Percentiles rank a stretch among this genome's conserved stretches.
Conservation (phyloP, 495 filamentous ascomycete genomes). For the Bacidia gigantensis region DNA sequence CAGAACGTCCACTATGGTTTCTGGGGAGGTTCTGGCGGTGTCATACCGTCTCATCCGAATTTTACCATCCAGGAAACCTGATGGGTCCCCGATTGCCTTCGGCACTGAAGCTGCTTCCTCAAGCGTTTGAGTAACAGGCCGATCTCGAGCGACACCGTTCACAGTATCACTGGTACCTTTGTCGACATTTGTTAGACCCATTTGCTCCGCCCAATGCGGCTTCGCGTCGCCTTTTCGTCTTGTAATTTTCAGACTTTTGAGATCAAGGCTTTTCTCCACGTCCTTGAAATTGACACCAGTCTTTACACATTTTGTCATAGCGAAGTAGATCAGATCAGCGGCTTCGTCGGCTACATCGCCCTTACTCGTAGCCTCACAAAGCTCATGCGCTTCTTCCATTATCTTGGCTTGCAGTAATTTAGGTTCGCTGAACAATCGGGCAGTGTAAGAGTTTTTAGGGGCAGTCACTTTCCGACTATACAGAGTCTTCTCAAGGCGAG, state of each 20-base stretch:
- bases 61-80: constrained; percentile 41
- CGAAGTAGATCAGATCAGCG: constrained; percentile 91
- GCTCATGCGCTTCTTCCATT: constrained; percentile 92
- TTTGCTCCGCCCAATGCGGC: constrained; percentile 71
- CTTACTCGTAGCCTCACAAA: constrained; percentile 71
- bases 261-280: constrained; percentile 81
- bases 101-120: constrained; percentile 30
- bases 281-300: constrained; percentile 75
- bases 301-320: constrained; percentile 71
- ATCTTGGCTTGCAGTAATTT: constrained; percentile 88
- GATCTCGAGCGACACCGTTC: constrained; percentile 8
- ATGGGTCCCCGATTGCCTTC: constrained; percentile 25
- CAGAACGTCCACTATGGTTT: constrained; percentile 55
- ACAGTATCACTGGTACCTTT: constrained; percentile 5
- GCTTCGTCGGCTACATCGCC: constrained; percentile 86
- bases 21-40: constrained; percentile 41
- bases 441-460: constrained; percentile 83
- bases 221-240: constrained; percentile 87
- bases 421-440: constrained; percentile 77
- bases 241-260: constrained; percentile 88
- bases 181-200: constrained; percentile 41
- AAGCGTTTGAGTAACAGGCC: constrained; percentile 19
- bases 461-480: constrained; percentile 63
- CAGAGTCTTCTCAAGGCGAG: constrained; percentile 74
- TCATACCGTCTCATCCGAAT: constrained; percentile 76